Percentiles rank a stretch among this genome's conserved stretches.
These are phyloP conservation scores for Spathaspora hagerdaliae DNA, from an alignment of 805 yeast species.

Conservation along the genomic window DNA sequence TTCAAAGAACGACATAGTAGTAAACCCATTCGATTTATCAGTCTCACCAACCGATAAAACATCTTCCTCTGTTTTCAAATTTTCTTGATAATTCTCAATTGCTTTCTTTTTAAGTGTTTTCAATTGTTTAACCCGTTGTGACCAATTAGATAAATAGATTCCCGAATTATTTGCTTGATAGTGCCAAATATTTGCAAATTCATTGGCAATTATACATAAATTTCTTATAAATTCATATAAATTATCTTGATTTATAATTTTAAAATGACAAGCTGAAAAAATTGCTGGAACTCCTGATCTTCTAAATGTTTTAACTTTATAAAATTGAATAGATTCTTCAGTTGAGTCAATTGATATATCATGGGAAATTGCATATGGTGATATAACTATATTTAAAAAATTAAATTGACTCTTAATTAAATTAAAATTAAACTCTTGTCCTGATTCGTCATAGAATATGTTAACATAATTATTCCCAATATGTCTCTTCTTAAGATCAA, in stretches of 20 bases:
- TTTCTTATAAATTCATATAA: constrained; percentile 65
- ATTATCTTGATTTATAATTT: constrained; percentile 57
- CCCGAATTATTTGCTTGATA: constrained; percentile 22
- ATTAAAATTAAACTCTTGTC: constrained; percentile 62
- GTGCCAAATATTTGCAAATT: constrained; percentile 76
- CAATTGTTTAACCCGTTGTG: constrained; percentile 58
- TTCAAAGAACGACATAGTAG: constrained; percentile 26
- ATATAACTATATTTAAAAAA: constrained; percentile 73
- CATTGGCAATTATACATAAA: constrained; percentile 59
- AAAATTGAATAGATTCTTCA: constrained; percentile 17
- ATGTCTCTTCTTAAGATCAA: constrained; percentile 69
- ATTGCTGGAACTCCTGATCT: constrained; percentile 72
- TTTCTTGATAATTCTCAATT: constrained; percentile 24
- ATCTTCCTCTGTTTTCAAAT: constrained; percentile 1
- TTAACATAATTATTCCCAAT: constrained; percentile 84
- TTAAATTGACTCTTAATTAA: constrained; percentile 75
- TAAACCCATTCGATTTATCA: constrained; percentile 8
- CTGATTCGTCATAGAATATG: constrained; percentile 75
- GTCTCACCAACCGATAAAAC: neutral
- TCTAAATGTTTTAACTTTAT: constrained; percentile 60
- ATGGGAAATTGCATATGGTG: constrained; percentile 47
- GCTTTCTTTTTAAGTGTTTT: constrained; percentile 25
- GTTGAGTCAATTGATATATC: neutral
- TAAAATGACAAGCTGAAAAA: constrained; percentile 72
- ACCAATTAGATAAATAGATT: constrained; percentile 64